Conservation (phyloP, 78 protist genomes). For the Carpediemonas membranifera region DNA sequence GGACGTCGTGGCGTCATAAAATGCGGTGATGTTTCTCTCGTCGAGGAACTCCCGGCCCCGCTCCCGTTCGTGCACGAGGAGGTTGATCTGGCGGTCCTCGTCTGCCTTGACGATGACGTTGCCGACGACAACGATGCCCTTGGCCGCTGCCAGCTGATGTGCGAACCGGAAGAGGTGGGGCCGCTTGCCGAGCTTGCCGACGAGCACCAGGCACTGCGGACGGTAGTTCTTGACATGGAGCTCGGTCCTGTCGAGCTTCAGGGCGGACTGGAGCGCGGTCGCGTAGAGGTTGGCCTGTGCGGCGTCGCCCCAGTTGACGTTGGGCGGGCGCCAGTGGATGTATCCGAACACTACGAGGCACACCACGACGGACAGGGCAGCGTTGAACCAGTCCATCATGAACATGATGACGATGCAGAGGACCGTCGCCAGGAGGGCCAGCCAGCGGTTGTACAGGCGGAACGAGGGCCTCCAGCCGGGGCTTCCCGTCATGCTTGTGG, state of each 20-base stretch:
- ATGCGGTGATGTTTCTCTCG: not conserved
- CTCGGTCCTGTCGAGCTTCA: not conserved
- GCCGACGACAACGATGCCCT: not conserved
- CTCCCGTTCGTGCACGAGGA: not conserved
- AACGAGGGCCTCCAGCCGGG: constrained; percentile 24
- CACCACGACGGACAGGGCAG: not conserved
- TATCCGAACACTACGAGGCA: not conserved
- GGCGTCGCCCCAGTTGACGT: constrained; percentile 27
- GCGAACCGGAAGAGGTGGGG: not conserved
- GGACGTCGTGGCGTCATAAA: not conserved
- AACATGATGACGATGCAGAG: constrained; percentile 25
- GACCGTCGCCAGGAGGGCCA: constrained; percentile 10
- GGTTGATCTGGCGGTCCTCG: not conserved
- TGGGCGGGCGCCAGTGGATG: not conserved
- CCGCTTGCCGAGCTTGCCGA: not conserved
- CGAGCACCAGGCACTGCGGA: not conserved
- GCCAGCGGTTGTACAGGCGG: constrained; percentile 5
- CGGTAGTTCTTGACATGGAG: constrained; percentile 14
- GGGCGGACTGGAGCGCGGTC: not conserved
- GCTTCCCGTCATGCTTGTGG: not conserved
- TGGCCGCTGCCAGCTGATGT: not conserved
- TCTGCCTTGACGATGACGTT: not conserved
- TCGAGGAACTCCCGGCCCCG: not conserved
- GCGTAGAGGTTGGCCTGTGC: not conserved
- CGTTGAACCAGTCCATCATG: constrained; percentile 8